Evolutionary conservation across 768 basidiomycete species (phyloP).

Genomic region (Hemileccinum impolitum): DNA sequence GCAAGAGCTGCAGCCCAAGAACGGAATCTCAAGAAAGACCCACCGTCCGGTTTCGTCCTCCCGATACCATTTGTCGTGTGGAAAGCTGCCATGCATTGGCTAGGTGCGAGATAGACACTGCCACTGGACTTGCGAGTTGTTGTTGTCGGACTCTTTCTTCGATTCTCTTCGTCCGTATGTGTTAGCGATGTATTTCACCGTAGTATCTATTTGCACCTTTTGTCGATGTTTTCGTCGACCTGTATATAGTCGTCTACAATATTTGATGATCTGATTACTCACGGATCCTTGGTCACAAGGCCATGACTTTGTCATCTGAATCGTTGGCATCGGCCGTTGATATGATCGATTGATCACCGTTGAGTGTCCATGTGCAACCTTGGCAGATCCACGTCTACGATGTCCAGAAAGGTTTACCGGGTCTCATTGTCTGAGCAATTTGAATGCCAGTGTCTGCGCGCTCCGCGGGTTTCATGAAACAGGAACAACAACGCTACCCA

Average conservation of each 20-base stretch:
- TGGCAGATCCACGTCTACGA: no score
- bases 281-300: neutral
- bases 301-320: neutral
- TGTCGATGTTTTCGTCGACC: neutral
- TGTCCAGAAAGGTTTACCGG: no score
- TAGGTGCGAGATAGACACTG: slow-evolving; percentile 24
- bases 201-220: slow-evolving; percentile 19
- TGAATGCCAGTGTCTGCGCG: neutral
- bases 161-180: slow-evolving; percentile 1
- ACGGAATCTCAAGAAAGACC: slow-evolving; percentile 25
- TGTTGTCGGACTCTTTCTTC: neutral
- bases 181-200: neutral
- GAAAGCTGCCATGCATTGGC: slow-evolving; percentile 33
- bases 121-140: neutral
- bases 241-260: slow-evolving; percentile 4
- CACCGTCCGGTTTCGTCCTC: slow-evolving; percentile 26
- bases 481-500: neutral
- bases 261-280: neutral
- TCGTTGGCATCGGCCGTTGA: neutral
- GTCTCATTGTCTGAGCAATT: neutral
- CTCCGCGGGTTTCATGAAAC: neutral
- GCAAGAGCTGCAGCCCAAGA: slow-evolving; percentile 25
- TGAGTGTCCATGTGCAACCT: neutral
- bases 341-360: no score
- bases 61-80: slow-evolving; percentile 35